Percentiles rank a stretch among this genome's conserved stretches.
These are phyloP conservation scores for Herpotrichia juniperi DNA, from an alignment of 2,329 filamentous ascomycete genomes.

Conservation along the genomic window DNA sequence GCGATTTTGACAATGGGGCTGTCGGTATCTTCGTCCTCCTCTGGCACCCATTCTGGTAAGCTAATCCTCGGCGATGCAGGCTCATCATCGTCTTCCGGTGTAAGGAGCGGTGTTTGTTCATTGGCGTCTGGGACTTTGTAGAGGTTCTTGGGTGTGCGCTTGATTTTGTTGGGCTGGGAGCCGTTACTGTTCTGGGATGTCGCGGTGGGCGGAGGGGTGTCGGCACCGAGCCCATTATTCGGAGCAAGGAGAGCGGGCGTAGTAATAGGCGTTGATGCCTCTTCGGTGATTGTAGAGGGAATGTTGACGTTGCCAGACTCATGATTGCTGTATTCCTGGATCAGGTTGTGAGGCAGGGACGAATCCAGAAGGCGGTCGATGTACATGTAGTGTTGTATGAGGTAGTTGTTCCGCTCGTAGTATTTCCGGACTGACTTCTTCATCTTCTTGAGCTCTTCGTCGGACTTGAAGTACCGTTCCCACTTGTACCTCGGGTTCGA, in stretches of 20 bases:
- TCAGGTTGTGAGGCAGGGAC: constrained; percentile 85
- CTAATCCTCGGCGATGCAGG: constrained; percentile 54
- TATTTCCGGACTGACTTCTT: constrained; percentile 78
- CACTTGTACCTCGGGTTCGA: constrained; percentile 86
- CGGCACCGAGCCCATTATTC: constrained; percentile 18
- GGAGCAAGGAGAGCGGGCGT: constrained; percentile 25
- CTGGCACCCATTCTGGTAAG: constrained; percentile 70
- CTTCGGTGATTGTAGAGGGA: constrained; percentile 78
- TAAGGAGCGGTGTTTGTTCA: constrained; percentile 69
- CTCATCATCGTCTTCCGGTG: constrained; percentile 49
- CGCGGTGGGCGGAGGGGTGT: constrained; percentile 16
- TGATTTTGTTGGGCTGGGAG: constrained; percentile 41
- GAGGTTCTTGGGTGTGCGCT: constrained; percentile 77
- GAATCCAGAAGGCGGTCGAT: constrained; percentile 91
- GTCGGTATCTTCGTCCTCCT: constrained; percentile 75
- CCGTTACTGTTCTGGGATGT: constrained; percentile 41
- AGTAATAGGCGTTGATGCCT: constrained; percentile 49
- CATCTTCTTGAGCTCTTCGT: constrained; percentile 74
- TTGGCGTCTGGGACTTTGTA: constrained; percentile 70
- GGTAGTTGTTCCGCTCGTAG: constrained; percentile 86
- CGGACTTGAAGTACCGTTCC: constrained; percentile 83
- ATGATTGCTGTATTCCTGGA: constrained; percentile 83
- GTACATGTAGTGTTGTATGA: constrained; percentile 91
- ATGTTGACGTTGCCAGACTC: constrained; percentile 65
- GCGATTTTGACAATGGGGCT: constrained; percentile 81